Evolutionary conservation across 2,329 filamentous ascomycete species (phyloP).

Genomic region (Claviceps paspali): DNA sequence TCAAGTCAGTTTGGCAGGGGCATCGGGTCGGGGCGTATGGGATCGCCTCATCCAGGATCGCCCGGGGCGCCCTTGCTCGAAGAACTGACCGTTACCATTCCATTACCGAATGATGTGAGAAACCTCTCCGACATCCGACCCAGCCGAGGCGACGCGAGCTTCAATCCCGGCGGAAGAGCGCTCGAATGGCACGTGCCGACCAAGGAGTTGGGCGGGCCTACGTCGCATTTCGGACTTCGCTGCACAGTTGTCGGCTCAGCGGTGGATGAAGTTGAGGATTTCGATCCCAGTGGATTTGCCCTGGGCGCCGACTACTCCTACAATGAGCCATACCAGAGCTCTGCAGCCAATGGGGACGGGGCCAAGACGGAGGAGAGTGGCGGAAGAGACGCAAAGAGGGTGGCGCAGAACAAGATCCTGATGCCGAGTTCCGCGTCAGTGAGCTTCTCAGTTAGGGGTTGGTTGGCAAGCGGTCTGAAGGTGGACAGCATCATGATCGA

Average conservation of each 20-base stretch:
- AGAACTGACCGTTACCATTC: conserved; percentile 62
- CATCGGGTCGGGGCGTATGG: conserved; percentile 24
- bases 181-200: conserved; percentile 74
- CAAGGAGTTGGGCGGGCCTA: conserved; percentile 56
- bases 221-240: conserved; percentile 56
- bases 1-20: conserved; percentile 27
- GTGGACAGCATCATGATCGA: conserved; percentile 55
- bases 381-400: conserved; percentile 38
- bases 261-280: conserved; percentile 31
- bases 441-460: conserved; percentile 56
- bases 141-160: conserved; percentile 69
- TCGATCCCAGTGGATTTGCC: conserved; percentile 36
- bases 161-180: conserved; percentile 53
- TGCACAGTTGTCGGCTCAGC: conserved; percentile 61
- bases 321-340: conserved; percentile 40
- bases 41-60: conserved; percentile 33
- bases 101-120: conserved; percentile 62
- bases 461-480: conserved; percentile 52
- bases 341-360: conserved; percentile 19
- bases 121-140: conserved; percentile 73
- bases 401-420: conserved; percentile 55
- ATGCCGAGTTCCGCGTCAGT: conserved; percentile 69
- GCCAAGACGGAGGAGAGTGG: conserved; percentile 17
- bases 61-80: conserved; percentile 51
- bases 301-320: conserved; percentile 37